phyloP scores from a whole-genome alignment of 176 grass and related monocot genomes.

The Elaeis guineensis region DNA sequence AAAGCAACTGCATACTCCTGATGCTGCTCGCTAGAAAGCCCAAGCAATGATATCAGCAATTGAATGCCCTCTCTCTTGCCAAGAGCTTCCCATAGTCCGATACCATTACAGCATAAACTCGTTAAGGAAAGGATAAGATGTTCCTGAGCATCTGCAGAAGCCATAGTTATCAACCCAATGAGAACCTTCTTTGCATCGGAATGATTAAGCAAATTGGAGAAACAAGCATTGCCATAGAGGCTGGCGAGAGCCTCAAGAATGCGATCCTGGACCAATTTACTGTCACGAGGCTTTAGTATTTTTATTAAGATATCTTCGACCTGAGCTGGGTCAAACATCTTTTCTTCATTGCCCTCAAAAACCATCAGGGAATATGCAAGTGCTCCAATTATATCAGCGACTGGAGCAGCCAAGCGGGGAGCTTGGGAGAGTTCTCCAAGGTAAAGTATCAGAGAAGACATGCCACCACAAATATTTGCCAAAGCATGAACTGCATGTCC shows the following conservation, averaged over 20 bases:
- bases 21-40: constrained; percentile 89
- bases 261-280: constrained; percentile 67
- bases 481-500: constrained; percentile 73
- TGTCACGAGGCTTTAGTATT: constrained; percentile 57
- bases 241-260: constrained; percentile 93
- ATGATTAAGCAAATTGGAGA: constrained; percentile 51
- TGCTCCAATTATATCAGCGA: constrained; percentile 85
- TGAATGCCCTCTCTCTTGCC: constrained; percentile 92
- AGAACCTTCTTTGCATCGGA: constrained; percentile 77
- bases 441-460: constrained; percentile 71
- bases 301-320: constrained; percentile 68
- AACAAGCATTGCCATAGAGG: constrained; percentile 55
- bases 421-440: constrained; percentile 73
- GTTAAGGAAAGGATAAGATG: constrained; percentile 62
- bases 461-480: constrained; percentile 87
- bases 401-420: constrained; percentile 30
- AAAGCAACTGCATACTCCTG: constrained; percentile 91
- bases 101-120: constrained; percentile 51
- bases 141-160: constrained; percentile 73
- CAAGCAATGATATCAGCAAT: constrained; percentile 86
- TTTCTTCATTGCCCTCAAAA: constrained; percentile 65
- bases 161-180: constrained; percentile 77
- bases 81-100: constrained; percentile 77
- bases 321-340: constrained; percentile 69
- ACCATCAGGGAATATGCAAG: constrained; percentile 92